These are phyloP conservation scores for Melanopsichium pennsylvanicum DNA, from an alignment of 1,284 basidiomycete genomes.

Conservation along the genomic window DNA sequence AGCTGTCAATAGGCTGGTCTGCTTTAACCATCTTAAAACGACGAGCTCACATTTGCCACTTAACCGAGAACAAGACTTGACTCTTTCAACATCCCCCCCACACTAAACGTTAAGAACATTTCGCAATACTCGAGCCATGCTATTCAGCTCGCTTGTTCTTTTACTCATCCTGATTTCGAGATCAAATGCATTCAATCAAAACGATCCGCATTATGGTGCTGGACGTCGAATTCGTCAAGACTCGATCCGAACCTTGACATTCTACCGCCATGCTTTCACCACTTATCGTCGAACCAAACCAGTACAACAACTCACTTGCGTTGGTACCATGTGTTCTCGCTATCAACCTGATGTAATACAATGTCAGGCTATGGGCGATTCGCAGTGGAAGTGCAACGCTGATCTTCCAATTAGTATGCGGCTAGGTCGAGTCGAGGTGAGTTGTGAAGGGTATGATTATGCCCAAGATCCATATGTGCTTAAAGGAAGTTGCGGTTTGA, in stretches of 20 bases:
- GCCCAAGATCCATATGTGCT: slow-evolving; percentile 83
- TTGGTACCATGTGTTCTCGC: slow-evolving; percentile 77
- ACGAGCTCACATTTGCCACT: no score
- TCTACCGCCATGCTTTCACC: slow-evolving; percentile 77
- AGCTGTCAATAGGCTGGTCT: no score
- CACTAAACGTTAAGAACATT: no score
- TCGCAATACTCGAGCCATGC: no score
- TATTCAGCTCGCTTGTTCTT: no score
- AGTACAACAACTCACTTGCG: slow-evolving; percentile 79
- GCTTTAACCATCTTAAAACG: no score
- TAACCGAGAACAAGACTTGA: no score
- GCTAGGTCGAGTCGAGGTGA: slow-evolving; percentile 82
- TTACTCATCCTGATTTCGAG: no score
- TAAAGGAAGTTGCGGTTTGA: slow-evolving; percentile 68
- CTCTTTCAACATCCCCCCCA: no score
- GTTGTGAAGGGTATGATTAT: slow-evolving; percentile 85
- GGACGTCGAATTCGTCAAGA: slow-evolving; percentile 29
- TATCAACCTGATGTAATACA: slow-evolving; percentile 86
- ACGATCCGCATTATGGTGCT: no score
- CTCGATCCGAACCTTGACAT: slow-evolving; percentile 77
- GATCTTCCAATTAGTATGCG: slow-evolving; percentile 82
- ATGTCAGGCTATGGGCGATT: slow-evolving; percentile 79
- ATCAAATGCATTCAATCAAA: no score
- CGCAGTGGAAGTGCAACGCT: slow-evolving; percentile 75
- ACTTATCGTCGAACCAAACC: slow-evolving; percentile 74